Evolutionary conservation across 176 grass and related monocot species (phyloP), one percentile per base, ranked within the genome.

Genomic region (Rhynchospora breviuscula): DNA sequence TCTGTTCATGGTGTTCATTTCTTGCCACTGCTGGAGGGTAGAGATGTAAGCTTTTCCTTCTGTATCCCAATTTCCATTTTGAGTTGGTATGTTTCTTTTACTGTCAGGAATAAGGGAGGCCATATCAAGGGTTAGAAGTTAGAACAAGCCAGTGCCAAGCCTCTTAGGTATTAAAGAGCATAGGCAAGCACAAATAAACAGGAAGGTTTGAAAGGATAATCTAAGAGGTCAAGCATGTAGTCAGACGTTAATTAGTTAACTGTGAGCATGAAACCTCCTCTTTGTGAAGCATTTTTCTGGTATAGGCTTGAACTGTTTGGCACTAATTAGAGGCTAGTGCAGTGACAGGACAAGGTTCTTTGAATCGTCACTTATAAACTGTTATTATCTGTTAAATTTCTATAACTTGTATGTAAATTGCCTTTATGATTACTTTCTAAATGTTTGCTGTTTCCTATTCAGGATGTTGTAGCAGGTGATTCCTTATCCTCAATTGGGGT

Each of bases 1-100:
- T 88, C 89, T 22, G 79, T 54, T 2, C 71, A 79, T 0, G 95
- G 95, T 12, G 69, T 94, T 82, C 92, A 94, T 72, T 91, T 98
- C 44, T 82, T 94, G 67, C 88, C 85, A 18, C 60, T 93, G n/a
- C 84, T 78, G 29, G 48, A 53, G 60, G 57, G 0, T 22, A 76
- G 54, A 64, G 85, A 87, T 21, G 89, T 94, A 90, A 93, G 92
- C 2, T 78, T 85, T 85, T 61, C 70, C 70, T 83, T 57, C 26
- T 75, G 10, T 44, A 14, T n/a, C 17, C 23, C 14, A 11, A 67
- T 49, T 48, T 85, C 25, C 6, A 43, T n/a, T 70, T 44, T 1
- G 11, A 48, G 40, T 72, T 71, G 1, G 44, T 48, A 72, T 19
- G 43, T 8, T 19, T 78, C 12, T 77, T 77, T 76, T 54, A 17